These are phyloP conservation scores for Austroboletus niveus DNA, from an alignment of 1,284 basidiomycete species.

Conservation along the genomic window DNA sequence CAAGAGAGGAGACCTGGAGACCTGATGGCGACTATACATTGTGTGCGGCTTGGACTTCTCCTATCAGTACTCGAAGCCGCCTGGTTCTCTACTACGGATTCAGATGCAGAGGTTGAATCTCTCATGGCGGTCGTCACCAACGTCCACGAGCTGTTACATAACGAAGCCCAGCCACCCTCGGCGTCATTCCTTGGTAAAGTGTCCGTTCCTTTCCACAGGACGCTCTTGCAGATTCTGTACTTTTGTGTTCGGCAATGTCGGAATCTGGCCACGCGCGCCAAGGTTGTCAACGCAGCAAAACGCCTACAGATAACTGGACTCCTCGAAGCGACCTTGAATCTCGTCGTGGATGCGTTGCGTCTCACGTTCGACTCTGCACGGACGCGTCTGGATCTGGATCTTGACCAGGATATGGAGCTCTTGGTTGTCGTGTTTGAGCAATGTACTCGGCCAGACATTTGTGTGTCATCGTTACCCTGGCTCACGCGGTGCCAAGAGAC, in stretches of 20 bases:
- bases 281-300: conserved; percentile 57
- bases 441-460: conserved; percentile 66
- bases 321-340: conserved; percentile 60
- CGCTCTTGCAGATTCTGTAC: conserved; percentile 78
- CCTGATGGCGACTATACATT: conserved; percentile 83
- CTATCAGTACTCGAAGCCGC: conserved; percentile 74
- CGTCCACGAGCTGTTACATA: conserved; percentile 67
- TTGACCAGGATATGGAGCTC: conserved; percentile 79
- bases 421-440: conserved; percentile 82
- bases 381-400: conserved; percentile 53
- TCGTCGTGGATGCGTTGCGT: conserved; percentile 72
- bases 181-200: conserved; percentile 70
- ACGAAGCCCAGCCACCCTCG: conserved; percentile 71
- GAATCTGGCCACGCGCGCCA: conserved; percentile 46
- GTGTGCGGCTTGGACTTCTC: conserved; percentile 71
- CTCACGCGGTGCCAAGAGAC: conserved; percentile 79
- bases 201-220: conserved; percentile 75
- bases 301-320: conserved; percentile 55
- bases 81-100: conserved; percentile 70
- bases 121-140: conserved; percentile 64
- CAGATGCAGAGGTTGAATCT: conserved; percentile 51
- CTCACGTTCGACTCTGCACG: conserved; percentile 66
- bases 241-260: conserved; percentile 69
- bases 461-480: conserved; percentile 69
- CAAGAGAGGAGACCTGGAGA: conserved; percentile 74